phyloP scores from a whole-genome alignment of 2,329 filamentous ascomycete species.

The Cladosporium halotolerans region DNA sequence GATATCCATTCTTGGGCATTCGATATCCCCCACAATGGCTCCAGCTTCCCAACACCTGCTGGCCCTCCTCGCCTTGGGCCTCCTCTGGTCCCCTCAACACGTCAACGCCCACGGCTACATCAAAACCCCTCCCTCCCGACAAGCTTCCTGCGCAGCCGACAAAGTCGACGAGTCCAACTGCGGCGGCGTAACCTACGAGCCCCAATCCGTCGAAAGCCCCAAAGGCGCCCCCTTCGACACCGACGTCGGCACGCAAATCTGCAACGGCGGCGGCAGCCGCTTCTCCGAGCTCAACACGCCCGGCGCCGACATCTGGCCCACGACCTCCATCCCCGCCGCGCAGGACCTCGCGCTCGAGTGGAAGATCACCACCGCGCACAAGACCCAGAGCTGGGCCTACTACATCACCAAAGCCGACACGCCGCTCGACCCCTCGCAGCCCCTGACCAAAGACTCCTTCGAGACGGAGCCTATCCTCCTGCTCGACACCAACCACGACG shows the following conservation, averaged over 20 bases:
- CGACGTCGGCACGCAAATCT: background rate
- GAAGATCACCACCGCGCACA: conserved; percentile 8
- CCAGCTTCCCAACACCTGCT: background rate
- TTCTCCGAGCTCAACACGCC: conserved; percentile 1
- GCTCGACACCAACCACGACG: conserved; percentile 1
- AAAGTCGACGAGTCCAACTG: conserved; percentile 7
- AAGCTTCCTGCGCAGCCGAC: conserved; percentile 4
- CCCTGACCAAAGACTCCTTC: conserved; percentile 4
- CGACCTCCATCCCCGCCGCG: conserved; percentile 1
- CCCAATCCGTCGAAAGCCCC: conserved; percentile 8
- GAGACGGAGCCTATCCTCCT: background rate
- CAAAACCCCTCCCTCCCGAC: conserved; percentile 5
- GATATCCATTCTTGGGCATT: background rate
- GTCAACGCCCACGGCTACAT: conserved; percentile 8
- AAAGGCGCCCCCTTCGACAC: conserved; percentile 8
- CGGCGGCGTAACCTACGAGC: conserved; percentile 7
- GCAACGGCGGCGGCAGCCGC: conserved; percentile 4
- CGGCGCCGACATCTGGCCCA: conserved; percentile 4
- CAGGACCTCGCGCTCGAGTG: conserved; percentile 3
- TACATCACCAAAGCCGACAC: conserved; percentile 8
- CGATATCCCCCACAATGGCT: background rate
- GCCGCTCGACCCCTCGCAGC: conserved; percentile 2
- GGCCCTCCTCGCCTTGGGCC: background rate
- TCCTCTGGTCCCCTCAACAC: background rate
- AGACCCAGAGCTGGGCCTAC: conserved; percentile 6